Percentiles rank a stretch among this genome's conserved stretches.
Conservation (phyloP, 2,329 filamentous ascomycete genomes). For the Lecanoromycetidae sp. region DNA sequence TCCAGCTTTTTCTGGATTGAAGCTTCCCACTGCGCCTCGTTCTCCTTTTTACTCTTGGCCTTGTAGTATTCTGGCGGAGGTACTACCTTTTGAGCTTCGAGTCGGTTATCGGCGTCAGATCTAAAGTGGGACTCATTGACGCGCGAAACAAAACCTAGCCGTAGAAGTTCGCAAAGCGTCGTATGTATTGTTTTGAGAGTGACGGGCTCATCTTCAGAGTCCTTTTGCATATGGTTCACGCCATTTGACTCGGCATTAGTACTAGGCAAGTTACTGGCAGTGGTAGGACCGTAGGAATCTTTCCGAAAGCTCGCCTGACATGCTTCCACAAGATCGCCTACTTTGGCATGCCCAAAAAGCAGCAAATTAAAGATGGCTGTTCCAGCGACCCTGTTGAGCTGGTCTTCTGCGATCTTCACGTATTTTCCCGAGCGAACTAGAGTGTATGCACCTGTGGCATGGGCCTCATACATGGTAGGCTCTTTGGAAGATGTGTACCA, state of each 20-base stretch:
- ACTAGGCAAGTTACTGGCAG: background rate
- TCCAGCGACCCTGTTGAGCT: slow-evolving; percentile 62
- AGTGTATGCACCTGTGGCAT: slow-evolving; percentile 67
- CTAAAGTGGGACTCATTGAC: slow-evolving; percentile 15
- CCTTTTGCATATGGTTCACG: background rate
- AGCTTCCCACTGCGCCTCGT: slow-evolving; percentile 9
- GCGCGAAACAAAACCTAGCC: slow-evolving; percentile 7
- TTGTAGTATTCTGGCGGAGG: slow-evolving; percentile 5
- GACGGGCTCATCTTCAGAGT: background rate
- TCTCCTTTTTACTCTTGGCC: slow-evolving; percentile 10
- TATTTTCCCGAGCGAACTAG: slow-evolving; percentile 73
- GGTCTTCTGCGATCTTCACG: slow-evolving; percentile 58
- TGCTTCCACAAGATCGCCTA: slow-evolving; percentile 31
- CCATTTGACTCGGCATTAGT: background rate
- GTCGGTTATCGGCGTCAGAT: slow-evolving; percentile 16
- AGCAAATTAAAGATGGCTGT: slow-evolving; percentile 64
- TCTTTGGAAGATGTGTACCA: slow-evolving; percentile 53
- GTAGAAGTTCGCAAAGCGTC: slow-evolving; percentile 10
- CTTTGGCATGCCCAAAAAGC: slow-evolving; percentile 60
- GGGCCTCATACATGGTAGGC: slow-evolving; percentile 69
- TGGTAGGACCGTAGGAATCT: background rate
- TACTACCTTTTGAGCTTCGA: slow-evolving; percentile 15
- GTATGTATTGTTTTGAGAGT: slow-evolving; percentile 4
- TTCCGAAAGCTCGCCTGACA: background rate
- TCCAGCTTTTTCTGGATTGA: slow-evolving; percentile 11